Conservation (phyloP, 2,329 filamentous ascomycete species). For the Trichoderma lentiforme region DNA sequence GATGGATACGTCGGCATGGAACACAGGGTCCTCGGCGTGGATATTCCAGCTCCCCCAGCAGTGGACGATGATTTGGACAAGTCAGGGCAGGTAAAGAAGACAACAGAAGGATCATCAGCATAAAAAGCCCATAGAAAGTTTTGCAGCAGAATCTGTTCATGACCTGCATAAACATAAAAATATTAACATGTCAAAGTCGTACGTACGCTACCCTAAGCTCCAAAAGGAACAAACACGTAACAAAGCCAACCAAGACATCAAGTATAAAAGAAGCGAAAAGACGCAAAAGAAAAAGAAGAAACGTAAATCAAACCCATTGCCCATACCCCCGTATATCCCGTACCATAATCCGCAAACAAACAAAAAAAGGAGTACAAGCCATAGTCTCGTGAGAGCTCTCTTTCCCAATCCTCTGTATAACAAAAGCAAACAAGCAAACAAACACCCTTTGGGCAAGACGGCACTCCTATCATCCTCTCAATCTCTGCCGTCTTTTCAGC, state of each 20-base stretch:
- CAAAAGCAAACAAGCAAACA: neutral
- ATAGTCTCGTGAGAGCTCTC: constrained; percentile 20
- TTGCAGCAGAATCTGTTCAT: neutral
- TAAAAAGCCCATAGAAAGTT: neutral
- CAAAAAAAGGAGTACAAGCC: constrained; percentile 9
- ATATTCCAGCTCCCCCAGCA: constrained; percentile 48
- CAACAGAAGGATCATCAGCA: neutral
- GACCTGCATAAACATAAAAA: neutral
- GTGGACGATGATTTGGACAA: constrained; percentile 47
- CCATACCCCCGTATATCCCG: neutral
- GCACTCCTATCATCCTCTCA: neutral
- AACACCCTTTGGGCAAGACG: neutral
- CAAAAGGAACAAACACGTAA: neutral
- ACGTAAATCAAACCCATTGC: neutral
- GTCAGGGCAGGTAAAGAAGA: neutral
- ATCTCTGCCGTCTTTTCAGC: neutral
- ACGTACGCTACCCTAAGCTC: neutral
- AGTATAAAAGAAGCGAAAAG: neutral
- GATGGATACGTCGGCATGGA: constrained; percentile 82
- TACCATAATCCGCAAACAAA: constrained; percentile 8
- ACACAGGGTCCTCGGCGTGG: constrained; percentile 46
- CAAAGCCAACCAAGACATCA: neutral
- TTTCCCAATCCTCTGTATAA: constrained; percentile 12
- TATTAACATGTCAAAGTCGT: neutral
- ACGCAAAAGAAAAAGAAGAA: neutral